phyloP scores from a whole-genome alignment of 129 eudicot species.

The Chrysanthemum seticuspe region DNA sequence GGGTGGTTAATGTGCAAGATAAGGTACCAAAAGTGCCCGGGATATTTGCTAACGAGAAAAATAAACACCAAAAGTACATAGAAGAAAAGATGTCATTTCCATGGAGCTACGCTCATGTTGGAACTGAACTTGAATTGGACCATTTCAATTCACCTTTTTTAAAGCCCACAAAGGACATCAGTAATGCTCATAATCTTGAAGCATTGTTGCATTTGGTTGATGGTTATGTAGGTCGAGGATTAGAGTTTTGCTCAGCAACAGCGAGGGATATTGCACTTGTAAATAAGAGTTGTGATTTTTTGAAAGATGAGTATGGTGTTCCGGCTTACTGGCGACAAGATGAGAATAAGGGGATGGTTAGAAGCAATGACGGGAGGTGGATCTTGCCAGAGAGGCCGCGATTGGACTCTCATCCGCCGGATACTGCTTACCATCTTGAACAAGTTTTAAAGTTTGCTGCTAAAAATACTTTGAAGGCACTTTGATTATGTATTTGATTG shows the following conservation, averaged over 20 bases:
- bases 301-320: constrained; percentile 64
- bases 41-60: constrained; percentile 64
- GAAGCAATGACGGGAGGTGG: constrained; percentile 69
- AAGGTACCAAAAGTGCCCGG: constrained; percentile 76
- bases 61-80: constrained; percentile 49
- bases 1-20: constrained; percentile 59
- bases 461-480: constrained; percentile 33
- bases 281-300: constrained; percentile 58
- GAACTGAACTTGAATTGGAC: constrained; percentile 54
- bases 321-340: constrained; percentile 79
- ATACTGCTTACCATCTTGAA: constrained; percentile 66
- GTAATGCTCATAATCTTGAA: constrained; percentile 64
- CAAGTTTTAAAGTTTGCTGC: constrained; percentile 61
- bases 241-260: constrained; percentile 34
- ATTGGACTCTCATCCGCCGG: constrained; percentile 65
- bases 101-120: constrained; percentile 86
- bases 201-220: constrained; percentile 64
- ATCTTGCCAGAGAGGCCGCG: constrained; percentile 62
- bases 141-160: constrained; percentile 51
- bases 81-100: constrained; percentile 61
- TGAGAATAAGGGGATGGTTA: constrained; percentile 80
- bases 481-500: constrained; percentile 14
- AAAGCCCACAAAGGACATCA: constrained; percentile 39
- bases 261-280: constrained; percentile 72
- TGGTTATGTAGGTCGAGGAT: constrained; percentile 48